A percentile compares a stretch with the other conserved stretches of the same genome.
phyloP scores from a whole-genome alignment of 2,329 filamentous ascomycete species.

The Aureobasidium subglaciale region DNA sequence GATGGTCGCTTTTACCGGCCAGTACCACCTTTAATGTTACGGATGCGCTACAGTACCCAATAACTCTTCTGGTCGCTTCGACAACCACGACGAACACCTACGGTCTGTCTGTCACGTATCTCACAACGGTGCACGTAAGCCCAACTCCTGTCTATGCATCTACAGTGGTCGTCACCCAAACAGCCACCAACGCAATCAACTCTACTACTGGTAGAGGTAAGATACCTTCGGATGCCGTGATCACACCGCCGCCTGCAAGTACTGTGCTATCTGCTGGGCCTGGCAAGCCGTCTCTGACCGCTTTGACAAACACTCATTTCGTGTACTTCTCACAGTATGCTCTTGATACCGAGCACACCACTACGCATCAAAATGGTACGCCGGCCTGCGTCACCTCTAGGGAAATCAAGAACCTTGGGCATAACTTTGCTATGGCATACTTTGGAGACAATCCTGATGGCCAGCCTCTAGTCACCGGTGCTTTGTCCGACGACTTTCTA shows the following conservation, averaged over 20 bases:
- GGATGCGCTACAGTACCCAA: conserved; percentile 23
- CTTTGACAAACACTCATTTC: conserved; percentile 31
- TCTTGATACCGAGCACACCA: conserved; percentile 29
- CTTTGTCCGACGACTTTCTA: not conserved
- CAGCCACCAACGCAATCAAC: conserved; percentile 23
- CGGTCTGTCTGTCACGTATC: conserved; percentile 12
- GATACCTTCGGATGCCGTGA: conserved; percentile 23
- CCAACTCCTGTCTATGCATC: conserved; percentile 25
- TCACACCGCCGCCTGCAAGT: conserved; percentile 24
- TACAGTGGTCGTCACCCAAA: conserved; percentile 27
- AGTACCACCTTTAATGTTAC: conserved; percentile 28
- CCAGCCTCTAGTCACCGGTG: conserved; percentile 24
- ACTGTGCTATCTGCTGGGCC: conserved; percentile 10
- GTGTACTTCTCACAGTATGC: conserved; percentile 39
- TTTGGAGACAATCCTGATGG: conserved; percentile 27
- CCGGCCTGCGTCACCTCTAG: conserved; percentile 28
- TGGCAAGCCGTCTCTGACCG: not conserved
- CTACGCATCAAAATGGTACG: conserved; percentile 24
- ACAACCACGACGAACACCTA: not conserved
- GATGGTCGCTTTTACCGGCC: conserved; percentile 26
- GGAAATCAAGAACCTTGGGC: conserved; percentile 28
- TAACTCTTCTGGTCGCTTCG: conserved; percentile 17
- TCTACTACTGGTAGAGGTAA: conserved; percentile 23
- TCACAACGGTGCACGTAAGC: conserved; percentile 19
- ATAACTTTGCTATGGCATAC: conserved; percentile 33